Conservation (phyloP, 768 basidiomycete species). For the Agrocybe praecox region DNA sequence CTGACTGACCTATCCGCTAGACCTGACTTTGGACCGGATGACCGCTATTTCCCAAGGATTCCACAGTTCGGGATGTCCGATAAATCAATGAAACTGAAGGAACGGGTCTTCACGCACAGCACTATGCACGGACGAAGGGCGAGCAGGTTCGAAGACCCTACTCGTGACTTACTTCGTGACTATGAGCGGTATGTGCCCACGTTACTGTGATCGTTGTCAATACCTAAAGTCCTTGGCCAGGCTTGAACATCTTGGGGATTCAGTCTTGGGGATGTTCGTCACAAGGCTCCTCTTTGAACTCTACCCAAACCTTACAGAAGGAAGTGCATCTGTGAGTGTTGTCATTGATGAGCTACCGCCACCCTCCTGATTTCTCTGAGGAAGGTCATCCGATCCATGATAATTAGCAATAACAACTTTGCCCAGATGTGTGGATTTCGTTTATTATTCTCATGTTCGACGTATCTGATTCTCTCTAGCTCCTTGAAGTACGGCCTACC, state of each 20-base stretch:
- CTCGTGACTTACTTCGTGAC: not conserved
- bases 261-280: not conserved
- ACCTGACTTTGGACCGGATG: too few species aligned
- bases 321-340: not conserved
- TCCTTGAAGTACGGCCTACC: not conserved
- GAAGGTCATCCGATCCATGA: not conserved
- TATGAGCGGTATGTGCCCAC: not conserved
- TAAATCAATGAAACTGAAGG: too few species aligned
- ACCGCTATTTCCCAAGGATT: too few species aligned
- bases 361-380: not conserved
- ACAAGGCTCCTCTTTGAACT: not conserved
- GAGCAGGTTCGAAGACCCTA: not conserved
- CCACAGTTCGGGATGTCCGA: too few species aligned
- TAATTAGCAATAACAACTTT: not conserved
- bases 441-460: not conserved
- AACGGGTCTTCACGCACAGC: not conserved
- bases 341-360: not conserved
- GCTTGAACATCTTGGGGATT: not conserved
- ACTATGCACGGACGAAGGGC: not conserved
- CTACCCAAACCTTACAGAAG: not conserved
- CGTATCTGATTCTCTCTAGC: not conserved
- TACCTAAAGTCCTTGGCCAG: not conserved
- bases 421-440: not conserved
- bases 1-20: too few species aligned
- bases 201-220: not conserved